Conservation (phyloP, 1,284 basidiomycete species). For the Cutaneotrichosporon cutaneum region DNA sequence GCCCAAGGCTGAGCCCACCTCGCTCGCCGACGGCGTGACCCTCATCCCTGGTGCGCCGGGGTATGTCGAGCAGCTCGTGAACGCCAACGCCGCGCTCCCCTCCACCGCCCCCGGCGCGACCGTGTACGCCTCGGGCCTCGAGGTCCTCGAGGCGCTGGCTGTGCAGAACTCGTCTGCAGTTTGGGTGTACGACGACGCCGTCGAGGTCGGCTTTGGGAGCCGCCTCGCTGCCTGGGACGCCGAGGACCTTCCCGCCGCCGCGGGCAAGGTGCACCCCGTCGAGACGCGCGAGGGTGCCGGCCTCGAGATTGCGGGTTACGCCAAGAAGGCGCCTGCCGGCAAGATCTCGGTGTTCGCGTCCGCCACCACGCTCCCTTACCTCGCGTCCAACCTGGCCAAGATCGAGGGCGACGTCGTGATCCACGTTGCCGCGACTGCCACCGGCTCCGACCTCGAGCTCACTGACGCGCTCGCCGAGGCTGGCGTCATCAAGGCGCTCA, state of each 20-base stretch:
- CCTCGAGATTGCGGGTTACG: conserved; percentile 72
- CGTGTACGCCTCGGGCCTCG: conserved; percentile 45
- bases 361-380: conserved; percentile 61
- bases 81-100: conserved; percentile 35
- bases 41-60: conserved; percentile 31
- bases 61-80: conserved; percentile 39
- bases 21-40: conserved; percentile 30
- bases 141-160: conserved; percentile 47
- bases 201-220: conserved; percentile 46
- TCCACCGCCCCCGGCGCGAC: conserved; percentile 41
- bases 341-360: conserved; percentile 51
- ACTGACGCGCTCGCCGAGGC: conserved; percentile 63
- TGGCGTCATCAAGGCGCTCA: conserved; percentile 55
- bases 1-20: conserved; percentile 28
- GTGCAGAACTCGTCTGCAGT: conserved; percentile 44
- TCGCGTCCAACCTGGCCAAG: conserved; percentile 68
- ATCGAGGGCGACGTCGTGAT: conserved; percentile 69
- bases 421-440: conserved; percentile 70
- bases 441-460: conserved; percentile 62
- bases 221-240: conserved; percentile 31
- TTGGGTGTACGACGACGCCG: conserved; percentile 53
- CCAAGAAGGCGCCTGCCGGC: conserved; percentile 57
- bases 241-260: conserved; percentile 20
- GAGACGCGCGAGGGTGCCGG: conserved; percentile 89
- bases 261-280: conserved; percentile 61